phyloP scores from a whole-genome alignment of 352 stramenopile genomes.

The Phytophthora aleatoria region DNA sequence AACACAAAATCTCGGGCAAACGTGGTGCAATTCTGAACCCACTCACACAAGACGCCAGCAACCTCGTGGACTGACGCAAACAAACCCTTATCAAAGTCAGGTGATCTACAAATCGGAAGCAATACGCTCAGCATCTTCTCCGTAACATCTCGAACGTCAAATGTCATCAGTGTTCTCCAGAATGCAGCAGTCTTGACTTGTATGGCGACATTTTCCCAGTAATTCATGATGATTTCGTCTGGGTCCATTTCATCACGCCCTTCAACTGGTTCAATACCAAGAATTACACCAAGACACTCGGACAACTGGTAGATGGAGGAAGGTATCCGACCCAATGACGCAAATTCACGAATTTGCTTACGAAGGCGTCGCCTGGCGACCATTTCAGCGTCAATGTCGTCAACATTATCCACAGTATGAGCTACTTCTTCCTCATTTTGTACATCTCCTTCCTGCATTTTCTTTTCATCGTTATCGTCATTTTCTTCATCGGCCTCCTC shows the following conservation, averaged over 20 bases:
- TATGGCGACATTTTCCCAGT: conserved; percentile 53
- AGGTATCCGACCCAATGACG: conserved; percentile 39
- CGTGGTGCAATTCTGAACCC: conserved; percentile 56
- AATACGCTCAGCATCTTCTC: conserved; percentile 61
- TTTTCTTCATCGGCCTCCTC: conserved; percentile 9
- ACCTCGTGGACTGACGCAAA: conserved; percentile 58
- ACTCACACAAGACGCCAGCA: conserved; percentile 64
- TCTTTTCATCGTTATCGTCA: not conserved
- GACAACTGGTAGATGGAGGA: conserved; percentile 65
- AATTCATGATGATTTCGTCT: conserved; percentile 79
- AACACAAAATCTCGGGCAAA: conserved; percentile 60
- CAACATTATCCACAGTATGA: not conserved
- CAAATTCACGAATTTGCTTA: conserved; percentile 46
- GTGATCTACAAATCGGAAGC: conserved; percentile 59
- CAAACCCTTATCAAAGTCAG: conserved; percentile 64
- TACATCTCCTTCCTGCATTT: no score
- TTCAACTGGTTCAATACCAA: conserved; percentile 66
- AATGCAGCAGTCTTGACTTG: conserved; percentile 46
- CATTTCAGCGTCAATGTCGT: not conserved
- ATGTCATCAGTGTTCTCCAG: conserved; percentile 50
- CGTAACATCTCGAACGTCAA: conserved; percentile 49
- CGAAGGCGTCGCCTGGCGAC: conserved; percentile 2
- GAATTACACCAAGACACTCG: conserved; percentile 70
- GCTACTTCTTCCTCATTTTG: not conserved
- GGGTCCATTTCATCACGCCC: conserved; percentile 66